Evolutionary conservation across 176 grass and related monocot species (phyloP), one percentile per base, ranked within the genome.

Genomic region (Hyparrhenia diplandra): DNA sequence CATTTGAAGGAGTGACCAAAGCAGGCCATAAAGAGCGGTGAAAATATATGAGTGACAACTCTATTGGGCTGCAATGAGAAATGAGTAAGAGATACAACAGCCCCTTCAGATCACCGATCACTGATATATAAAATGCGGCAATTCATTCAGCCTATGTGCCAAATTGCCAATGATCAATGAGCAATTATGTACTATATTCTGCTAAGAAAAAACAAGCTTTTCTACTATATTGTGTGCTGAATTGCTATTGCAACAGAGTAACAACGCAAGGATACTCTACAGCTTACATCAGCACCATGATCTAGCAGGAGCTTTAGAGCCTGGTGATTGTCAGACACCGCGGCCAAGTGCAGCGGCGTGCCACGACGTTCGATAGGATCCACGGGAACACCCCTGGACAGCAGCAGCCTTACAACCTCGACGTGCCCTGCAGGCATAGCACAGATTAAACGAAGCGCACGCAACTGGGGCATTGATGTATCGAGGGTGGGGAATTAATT

Each of bases 211-310:
- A 49, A 14, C 46, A 49, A 49, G 47, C 16, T 51, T 51, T 51
- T 51, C 17, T 20, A 51, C 0, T 47, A 2, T 47, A 47, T 17
- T 47, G 6, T 7, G 32, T 37, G 65, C 3, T 10, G 1, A 67
- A 36, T 23, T 66, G 34, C 5, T 20, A 67, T 21, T 23, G 65
- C 64, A 39, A 39, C 24, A 62, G 27, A 25, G 25, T 5, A 62
- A 62, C 34, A n/a, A 21, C 11, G 10, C 49, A 52, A 52, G 17
- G 47, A 67, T 67, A 67, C 64, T 39, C 16, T 39, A 34, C 8
- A 37, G 18, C 77, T 87, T 87, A 91, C 85, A 84, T 87, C 75
- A 30, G 88, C 88, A 34, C 73, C 72, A 68, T 67, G 73, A 13
- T 84, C 68, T 16, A 91, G 76, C 61, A 91, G 67, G 83, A 91